Conservation (phyloP, 2,329 filamentous ascomycete genomes). For the Pseudonectria foliicola region DNA sequence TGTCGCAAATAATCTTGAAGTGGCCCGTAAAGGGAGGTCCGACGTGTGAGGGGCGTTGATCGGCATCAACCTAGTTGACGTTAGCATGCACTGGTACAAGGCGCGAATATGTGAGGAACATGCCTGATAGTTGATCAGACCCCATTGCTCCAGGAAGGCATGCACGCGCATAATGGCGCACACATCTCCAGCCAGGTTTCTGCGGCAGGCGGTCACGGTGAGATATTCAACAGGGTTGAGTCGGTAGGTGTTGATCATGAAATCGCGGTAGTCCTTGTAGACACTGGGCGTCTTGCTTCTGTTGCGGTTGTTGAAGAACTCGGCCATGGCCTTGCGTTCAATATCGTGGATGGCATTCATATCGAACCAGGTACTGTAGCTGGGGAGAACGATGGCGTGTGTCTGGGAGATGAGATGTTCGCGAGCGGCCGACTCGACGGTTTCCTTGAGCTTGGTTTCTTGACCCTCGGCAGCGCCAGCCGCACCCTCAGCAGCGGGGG, state of each 20-base stretch:
- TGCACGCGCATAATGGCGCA: slow-evolving; percentile 99
- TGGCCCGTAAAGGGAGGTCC: slow-evolving; percentile 96
- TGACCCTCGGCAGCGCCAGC: slow-evolving; percentile 43
- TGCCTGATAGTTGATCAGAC: slow-evolving; percentile 97
- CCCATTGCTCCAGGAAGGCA: slow-evolving; percentile 97
- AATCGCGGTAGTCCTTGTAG: slow-evolving; percentile 98
- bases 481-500: slow-evolving; percentile 37
- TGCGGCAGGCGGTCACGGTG: slow-evolving; percentile 89
- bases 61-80: slow-evolving; percentile 73
- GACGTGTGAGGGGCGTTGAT: slow-evolving; percentile 89
- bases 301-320: slow-evolving; percentile 98
- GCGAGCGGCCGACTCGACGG: slow-evolving; percentile 77
- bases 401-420: slow-evolving; percentile 90
- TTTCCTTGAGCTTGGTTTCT: slow-evolving; percentile 67
- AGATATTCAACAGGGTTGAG: slow-evolving; percentile 94
- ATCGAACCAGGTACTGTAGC: slow-evolving; percentile 98
- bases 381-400: slow-evolving; percentile 91
- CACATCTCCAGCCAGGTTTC: slow-evolving; percentile 93
- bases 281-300: slow-evolving; percentile 95
- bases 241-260: slow-evolving; percentile 99
- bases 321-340: slow-evolving; percentile 88
- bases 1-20: slow-evolving; percentile 93
- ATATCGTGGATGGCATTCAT: slow-evolving; percentile 89
- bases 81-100: slow-evolving; percentile 19
- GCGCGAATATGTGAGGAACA: neutral